Evolutionary conservation across 1,139 yeast genomes (phyloP), one percentile per base, ranked within the genome.

Genomic region (Taiozyma sp.): DNA sequence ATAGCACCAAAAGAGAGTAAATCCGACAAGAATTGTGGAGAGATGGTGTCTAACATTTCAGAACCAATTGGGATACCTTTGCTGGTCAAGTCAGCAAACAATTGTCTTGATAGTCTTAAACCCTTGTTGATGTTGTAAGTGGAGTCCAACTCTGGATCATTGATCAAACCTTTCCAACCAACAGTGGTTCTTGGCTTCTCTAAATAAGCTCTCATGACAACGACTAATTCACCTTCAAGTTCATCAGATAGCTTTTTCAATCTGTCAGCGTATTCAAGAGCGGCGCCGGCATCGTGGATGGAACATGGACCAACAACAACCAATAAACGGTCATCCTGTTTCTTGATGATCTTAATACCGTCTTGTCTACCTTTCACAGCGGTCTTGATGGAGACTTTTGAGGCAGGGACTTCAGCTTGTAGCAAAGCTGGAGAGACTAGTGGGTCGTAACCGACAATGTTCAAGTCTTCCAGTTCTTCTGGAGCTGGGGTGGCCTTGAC

Each of bases 151-250:
- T 90, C 96, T 43, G 99, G 99, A 69, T 93, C 99, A 69, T 93
- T 93, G 68, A 93, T 90, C 65, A 93, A 77, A 58, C 99, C 99
- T 74, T 93, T 93, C 99, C 99, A 93, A 57, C 99, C 99, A 50
- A 93, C 98, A 34, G 98, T 93, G 56, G 99, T 93, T 75, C 99
- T 84, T 65, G 99, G 99, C 72, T 93, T 93, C 72, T 93, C 99
- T 63, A 93, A 78, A 78, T 93, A 93, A 16, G 98, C 98, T 73
- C 98, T 83, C 98, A 93, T 93, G 59, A 93, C 79, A 55, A 93
- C 80, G 48, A 86, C 85, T 57, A 93, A 75, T 59, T 93, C 98
- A 51, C 76, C 80, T 54, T 80, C 69, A 57, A 88, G 77, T 70
- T 88, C 88, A 47, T 80, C 84, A 44, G 90, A 75, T 56, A 86